Evolutionary conservation across 225 moss, liverwort and hornwort species (phyloP).

Genomic region (Pleurozium schreberi): DNA sequence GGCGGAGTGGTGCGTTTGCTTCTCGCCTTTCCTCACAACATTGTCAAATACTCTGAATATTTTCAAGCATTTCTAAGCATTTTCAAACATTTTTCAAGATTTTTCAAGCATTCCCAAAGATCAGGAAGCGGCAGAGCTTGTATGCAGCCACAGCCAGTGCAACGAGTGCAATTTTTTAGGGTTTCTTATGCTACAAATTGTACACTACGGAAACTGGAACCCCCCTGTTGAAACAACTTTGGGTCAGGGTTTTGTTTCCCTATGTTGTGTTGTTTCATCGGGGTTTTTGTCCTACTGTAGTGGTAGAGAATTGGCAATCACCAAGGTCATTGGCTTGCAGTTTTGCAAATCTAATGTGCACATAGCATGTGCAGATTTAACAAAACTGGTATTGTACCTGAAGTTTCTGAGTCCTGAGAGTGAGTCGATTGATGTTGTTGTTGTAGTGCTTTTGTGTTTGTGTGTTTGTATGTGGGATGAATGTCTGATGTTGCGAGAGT

Average conservation of each 20-base stretch:
- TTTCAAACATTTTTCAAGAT: background rate
- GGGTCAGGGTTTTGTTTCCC: background rate
- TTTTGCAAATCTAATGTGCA: background rate
- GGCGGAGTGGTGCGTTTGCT: conserved; percentile 62
- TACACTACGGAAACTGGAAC: background rate
- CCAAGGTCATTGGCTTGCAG: background rate
- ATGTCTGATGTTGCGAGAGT: conserved; percentile 7
- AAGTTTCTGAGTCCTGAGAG: background rate
- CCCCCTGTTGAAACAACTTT: background rate
- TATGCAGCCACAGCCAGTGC: background rate
- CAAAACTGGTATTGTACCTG: background rate
- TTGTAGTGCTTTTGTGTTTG: background rate
- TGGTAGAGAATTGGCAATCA: background rate
- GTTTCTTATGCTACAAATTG: background rate
- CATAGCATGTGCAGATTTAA: background rate
- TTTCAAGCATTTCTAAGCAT: background rate
- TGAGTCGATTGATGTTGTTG: background rate
- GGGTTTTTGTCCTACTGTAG: background rate
- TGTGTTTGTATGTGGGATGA: background rate
- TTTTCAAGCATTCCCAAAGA: background rate
- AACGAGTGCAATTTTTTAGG: background rate
- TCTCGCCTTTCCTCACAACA: background rate
- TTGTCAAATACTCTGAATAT: background rate
- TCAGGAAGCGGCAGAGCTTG: background rate
- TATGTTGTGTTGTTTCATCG: background rate